Evolutionary conservation across 495 filamentous ascomycete species (phyloP).

Genomic region (Podospora didyma): DNA sequence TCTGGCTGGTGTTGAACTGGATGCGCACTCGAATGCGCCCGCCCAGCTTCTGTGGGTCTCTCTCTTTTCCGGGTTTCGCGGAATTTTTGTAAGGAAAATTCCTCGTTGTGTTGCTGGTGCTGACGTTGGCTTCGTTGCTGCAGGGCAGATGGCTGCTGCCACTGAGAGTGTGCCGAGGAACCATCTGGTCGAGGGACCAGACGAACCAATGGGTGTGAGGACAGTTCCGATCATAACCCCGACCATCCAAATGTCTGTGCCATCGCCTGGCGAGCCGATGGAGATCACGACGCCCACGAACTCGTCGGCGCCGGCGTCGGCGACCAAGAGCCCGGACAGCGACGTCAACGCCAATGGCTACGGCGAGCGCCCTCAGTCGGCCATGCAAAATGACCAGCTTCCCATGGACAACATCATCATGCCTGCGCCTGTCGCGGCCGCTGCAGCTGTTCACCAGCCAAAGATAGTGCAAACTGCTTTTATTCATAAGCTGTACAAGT

Average conservation of each 20-base stretch:
- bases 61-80: slow-evolving; percentile 6
- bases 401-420: slow-evolving; percentile 33
- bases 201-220: slow-evolving; percentile 40
- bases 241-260: slow-evolving; percentile 47
- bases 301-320: slow-evolving; percentile 37
- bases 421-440: slow-evolving; percentile 56
- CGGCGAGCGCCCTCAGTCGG: slow-evolving; percentile 22
- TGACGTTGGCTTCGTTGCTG: slow-evolving; percentile 17
- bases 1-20: neutral
- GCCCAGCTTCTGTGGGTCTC: slow-evolving; percentile 2
- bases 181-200: slow-evolving; percentile 31
- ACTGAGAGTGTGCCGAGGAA: slow-evolving; percentile 45
- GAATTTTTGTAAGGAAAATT: neutral
- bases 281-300: slow-evolving; percentile 46
- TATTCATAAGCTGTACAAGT: slow-evolving; percentile 99
- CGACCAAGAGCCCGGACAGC: slow-evolving; percentile 43
- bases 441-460: slow-evolving; percentile 85
- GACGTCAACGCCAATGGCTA: slow-evolving; percentile 36
- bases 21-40: slow-evolving; percentile 10
- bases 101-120: slow-evolving; percentile 11
- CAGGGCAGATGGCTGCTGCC: slow-evolving; percentile 46
- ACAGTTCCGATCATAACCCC: slow-evolving; percentile 47
- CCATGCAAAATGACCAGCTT: slow-evolving; percentile 26
- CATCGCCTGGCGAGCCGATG: slow-evolving; percentile 49
- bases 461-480: slow-evolving; percentile 99